Evolutionary conservation across 129 eudicot species (phyloP).

Genomic region (Flaveria bidentis): DNA sequence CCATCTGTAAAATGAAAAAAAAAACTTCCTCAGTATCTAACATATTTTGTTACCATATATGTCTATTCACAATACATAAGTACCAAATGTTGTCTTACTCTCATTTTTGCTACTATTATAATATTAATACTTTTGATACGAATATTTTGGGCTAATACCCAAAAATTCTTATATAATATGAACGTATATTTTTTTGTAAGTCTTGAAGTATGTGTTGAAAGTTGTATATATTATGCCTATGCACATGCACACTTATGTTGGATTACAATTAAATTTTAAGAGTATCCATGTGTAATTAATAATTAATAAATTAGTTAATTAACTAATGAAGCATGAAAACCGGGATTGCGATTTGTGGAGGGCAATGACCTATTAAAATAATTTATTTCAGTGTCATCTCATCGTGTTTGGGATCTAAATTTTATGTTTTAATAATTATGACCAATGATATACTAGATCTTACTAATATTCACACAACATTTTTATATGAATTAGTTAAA

Average conservation of each 20-base stretch:
- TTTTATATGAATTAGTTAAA: not conserved
- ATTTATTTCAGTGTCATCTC: constrained; percentile 15
- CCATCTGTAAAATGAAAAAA: constrained; percentile 49
- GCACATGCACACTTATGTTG: constrained; percentile 23
- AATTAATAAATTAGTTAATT: not conserved
- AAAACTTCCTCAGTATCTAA: not conserved
- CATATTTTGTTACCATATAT: not conserved
- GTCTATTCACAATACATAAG: not conserved
- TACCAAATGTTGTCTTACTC: not conserved
- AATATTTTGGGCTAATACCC: constrained; percentile 24
- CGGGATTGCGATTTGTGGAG: constrained; percentile 32
- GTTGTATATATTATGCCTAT: constrained; percentile 9
- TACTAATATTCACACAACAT: not conserved
- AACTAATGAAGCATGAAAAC: constrained; percentile 29
- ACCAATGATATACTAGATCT: not conserved
- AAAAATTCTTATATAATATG: not conserved
- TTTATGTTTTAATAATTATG: not conserved
- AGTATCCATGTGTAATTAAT: constrained; percentile 20
- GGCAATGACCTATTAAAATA: constrained; percentile 27
- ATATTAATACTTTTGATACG: not conserved
- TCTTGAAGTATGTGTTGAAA: constrained; percentile 18
- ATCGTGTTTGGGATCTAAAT: constrained; percentile 19
- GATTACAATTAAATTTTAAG: constrained; percentile 14
- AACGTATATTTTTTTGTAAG: constrained; percentile 3
- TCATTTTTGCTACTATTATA: not conserved